Evolutionary conservation across 2,329 filamentous ascomycete genomes (phyloP).

Genomic region (Colletotrichum higginsianum): DNA sequence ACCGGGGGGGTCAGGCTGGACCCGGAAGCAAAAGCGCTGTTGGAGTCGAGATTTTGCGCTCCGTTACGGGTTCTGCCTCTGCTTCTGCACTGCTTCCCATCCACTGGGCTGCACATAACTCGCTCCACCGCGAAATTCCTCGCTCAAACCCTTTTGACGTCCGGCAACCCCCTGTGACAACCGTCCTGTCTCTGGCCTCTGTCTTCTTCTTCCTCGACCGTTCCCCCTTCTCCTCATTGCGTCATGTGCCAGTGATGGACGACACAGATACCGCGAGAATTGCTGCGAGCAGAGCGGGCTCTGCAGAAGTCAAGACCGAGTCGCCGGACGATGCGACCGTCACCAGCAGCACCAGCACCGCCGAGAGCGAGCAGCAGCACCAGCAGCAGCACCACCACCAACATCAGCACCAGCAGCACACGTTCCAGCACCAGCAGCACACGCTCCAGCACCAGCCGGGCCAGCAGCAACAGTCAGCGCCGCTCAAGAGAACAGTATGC

Average conservation of each 20-base stretch:
- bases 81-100: constrained; percentile 19
- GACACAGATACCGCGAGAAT: constrained; percentile 42
- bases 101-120: constrained; percentile 2
- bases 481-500: constrained; percentile 57
- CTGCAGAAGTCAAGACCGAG: constrained; percentile 42
- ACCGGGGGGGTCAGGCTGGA: constrained; percentile 31
- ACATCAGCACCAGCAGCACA: neutral
- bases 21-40: neutral
- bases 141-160: constrained; percentile 38
- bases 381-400: constrained; percentile 16
- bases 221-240: constrained; percentile 24
- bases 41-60: constrained; percentile 21
- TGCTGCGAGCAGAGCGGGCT: constrained; percentile 41
- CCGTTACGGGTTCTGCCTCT: constrained; percentile 11
- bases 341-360: constrained; percentile 15
- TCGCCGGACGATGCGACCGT: constrained; percentile 27
- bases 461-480: constrained; percentile 37
- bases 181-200: constrained; percentile 32
- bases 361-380: constrained; percentile 19
- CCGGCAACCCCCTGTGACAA: constrained; percentile 35
- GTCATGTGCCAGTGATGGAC: constrained; percentile 41
- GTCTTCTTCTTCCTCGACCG: constrained; percentile 10
- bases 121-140: constrained; percentile 41
- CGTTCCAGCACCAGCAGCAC: neutral
- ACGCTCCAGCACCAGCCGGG: neutral